phyloP scores from a whole-genome alignment of 345 rosid genomes.

The Turnera subulata region DNA sequence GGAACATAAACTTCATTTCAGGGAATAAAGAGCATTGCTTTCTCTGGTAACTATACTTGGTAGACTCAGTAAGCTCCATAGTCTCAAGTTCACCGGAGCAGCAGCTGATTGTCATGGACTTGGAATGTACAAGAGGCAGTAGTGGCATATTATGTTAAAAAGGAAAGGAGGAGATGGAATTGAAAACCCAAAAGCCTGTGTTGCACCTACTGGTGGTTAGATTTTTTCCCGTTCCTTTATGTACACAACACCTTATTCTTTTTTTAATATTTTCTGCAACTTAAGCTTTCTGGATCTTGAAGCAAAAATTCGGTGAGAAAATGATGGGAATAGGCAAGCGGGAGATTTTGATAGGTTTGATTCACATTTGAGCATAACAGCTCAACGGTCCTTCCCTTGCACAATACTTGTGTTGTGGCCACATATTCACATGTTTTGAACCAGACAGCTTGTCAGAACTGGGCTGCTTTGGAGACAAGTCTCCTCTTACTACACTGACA shows the following conservation, averaged over 20 bases:
- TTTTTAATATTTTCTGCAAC: neutral
- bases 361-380: conserved; percentile 24
- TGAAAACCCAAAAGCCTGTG: conserved; percentile 21
- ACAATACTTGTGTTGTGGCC: neutral
- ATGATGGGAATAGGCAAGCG: conserved; percentile 24
- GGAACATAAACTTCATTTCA: conserved; percentile 21
- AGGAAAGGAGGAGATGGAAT: neutral
- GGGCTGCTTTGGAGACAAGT: conserved; percentile 19
- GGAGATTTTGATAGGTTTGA: conserved; percentile 18
- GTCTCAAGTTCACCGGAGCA: conserved; percentile 7
- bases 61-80: conserved; percentile 19
- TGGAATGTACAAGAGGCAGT: conserved; percentile 2
- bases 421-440: conserved; percentile 1
- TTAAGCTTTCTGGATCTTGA: conserved; percentile 34
- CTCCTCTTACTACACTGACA: conserved; percentile 5
- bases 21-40: conserved; percentile 7
- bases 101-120: conserved; percentile 12
- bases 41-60: neutral
- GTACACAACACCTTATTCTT: conserved; percentile 8
- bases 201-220: conserved; percentile 45
- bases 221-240: conserved; percentile 8
- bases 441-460: conserved; percentile 10
- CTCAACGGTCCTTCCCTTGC: conserved; percentile 21
- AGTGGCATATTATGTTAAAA: conserved; percentile 13
- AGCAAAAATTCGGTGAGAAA: conserved; percentile 32